phyloP scores from a whole-genome alignment of 2,329 filamentous ascomycete species.

The Teratosphaeria zuluensis region DNA sequence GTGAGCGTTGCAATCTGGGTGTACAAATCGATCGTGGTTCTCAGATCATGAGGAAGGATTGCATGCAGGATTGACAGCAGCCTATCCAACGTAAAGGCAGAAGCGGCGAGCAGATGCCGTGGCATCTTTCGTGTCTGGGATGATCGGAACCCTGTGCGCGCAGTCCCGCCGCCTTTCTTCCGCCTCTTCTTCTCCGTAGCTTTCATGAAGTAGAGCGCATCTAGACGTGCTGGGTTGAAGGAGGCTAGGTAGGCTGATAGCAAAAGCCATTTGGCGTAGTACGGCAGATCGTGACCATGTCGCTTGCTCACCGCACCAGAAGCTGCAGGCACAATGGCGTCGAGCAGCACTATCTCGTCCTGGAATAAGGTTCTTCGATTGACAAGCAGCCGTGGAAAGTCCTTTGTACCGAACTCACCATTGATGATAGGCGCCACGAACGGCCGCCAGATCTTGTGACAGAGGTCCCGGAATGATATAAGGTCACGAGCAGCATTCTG shows the following conservation, averaged over 20 bases:
- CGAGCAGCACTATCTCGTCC: conserved; percentile 59
- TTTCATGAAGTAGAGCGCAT: conserved; percentile 67
- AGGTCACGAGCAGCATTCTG: conserved; percentile 74
- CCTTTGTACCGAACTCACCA: conserved; percentile 63
- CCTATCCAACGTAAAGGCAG: conserved; percentile 67
- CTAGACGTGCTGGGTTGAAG: conserved; percentile 66
- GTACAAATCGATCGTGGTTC: conserved; percentile 38
- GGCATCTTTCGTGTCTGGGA: conserved; percentile 58
- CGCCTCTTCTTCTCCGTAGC: conserved; percentile 33
- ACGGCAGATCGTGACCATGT: conserved; percentile 47
- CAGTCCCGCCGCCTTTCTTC: conserved; percentile 41
- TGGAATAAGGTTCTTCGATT: conserved; percentile 60
- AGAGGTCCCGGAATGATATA: conserved; percentile 59
- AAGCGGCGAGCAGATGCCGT: conserved; percentile 65
- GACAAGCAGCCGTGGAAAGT: conserved; percentile 77
- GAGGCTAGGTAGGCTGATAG: conserved; percentile 72
- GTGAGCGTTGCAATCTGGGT: conserved; percentile 59
- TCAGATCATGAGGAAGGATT: conserved; percentile 42
- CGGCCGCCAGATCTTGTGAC: conserved; percentile 68
- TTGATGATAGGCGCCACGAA: conserved; percentile 71
- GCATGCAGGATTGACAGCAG: conserved; percentile 69
- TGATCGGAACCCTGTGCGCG: conserved; percentile 17
- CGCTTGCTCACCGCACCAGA: conserved; percentile 10
- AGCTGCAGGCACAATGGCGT: conserved; percentile 42
- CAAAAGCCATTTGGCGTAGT: conserved; percentile 63